Evolutionary conservation across 2,329 filamentous ascomycete species (phyloP), one percentile per base, ranked within the genome.

Genomic region (Elsinoe arachidis): DNA sequence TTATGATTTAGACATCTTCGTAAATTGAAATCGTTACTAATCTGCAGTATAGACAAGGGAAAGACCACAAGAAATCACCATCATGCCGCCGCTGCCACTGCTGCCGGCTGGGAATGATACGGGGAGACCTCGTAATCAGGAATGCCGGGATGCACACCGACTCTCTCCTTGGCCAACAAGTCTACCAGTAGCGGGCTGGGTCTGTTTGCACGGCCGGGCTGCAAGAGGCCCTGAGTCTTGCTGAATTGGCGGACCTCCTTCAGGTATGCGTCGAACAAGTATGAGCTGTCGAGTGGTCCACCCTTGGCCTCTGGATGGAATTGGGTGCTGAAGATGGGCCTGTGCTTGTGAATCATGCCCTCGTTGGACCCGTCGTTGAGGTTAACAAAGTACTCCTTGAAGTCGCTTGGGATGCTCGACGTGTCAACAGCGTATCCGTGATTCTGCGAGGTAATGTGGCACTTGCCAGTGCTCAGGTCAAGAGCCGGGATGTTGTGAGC

Each of bases 291-390:
- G 75, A 96, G 87, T 56, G 93, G 93, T 56, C 93, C 93, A 60
- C 93, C 93, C 80, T 96, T 96, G 65, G 93, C 93, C 76, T 99
- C 93, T 14, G 93, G 93, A 71, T 99, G 93, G 84, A 99, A 99
- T 75, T 99, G 93, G 21, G 91, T 96, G 62, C 88, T 92, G 81
- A 99, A 97, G 72, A 99, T 99, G 61, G 93, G 93, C 35, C 92
- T 88, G 59, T 88, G 87, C 76, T 87, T 90, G 81, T 99, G 93
- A 71, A 96, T 90, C 84, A 99, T 90, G 60, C 88, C 92, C 79
- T 99, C 93, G 73, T 99, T 99, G 73, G 87, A 92, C 61, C 90
- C 89, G 70, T 99, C 93, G 74, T 97, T 99, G 64, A 97, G 80
- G 80, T 99, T 97, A 74, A 95, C 86, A 72, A 97, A 99, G 80